Conservation (phyloP, 108 stramenopile genomes). For the Pseudonitzschia delicatissima region DNA sequence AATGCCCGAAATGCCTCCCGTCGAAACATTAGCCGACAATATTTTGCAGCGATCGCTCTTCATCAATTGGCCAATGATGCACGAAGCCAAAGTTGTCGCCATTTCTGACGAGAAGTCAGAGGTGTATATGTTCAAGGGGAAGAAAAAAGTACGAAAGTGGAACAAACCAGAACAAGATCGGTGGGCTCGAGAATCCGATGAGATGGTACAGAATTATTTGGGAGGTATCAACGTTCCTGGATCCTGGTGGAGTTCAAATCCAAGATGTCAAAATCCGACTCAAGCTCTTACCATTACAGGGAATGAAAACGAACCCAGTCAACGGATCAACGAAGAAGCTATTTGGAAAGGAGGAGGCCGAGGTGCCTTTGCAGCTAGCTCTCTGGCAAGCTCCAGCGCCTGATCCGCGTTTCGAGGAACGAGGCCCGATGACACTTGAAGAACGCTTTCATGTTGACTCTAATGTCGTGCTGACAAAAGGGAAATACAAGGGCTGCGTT, state of each 20-base stretch:
- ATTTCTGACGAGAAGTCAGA: conserved; percentile 73
- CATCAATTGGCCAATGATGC: conserved; percentile 98
- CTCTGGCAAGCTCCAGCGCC: conserved; percentile 88
- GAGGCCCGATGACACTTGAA: conserved; percentile 74
- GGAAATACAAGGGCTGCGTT: conserved; percentile 74
- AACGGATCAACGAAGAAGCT: conserved; percentile 89
- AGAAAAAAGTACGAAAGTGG: conserved; percentile 43
- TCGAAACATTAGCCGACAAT: conserved; percentile 61
- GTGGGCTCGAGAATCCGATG: conserved; percentile 66
- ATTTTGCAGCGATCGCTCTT: conserved; percentile 85
- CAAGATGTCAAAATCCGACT: conserved; percentile 85
- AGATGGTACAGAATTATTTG: conserved; percentile 69
- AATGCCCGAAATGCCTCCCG: conserved; percentile 70
- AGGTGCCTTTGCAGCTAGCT: conserved; percentile 94
- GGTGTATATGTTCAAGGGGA: conserved; percentile 54
- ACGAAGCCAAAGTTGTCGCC: conserved; percentile 92
- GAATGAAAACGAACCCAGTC: conserved; percentile 83
- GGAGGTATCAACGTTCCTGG: conserved; percentile 74
- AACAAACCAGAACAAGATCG: conserved; percentile 50
- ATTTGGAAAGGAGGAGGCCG: conserved; percentile 91
- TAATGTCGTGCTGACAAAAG: conserved; percentile 78
- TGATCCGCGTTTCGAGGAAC: conserved; percentile 92
- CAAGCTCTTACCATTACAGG: conserved; percentile 87
- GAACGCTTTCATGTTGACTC: conserved; percentile 80
- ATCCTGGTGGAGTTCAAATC: conserved; percentile 85